Evolutionary conservation across 805 yeast genomes (phyloP), one percentile per base, ranked within the genome.

Genomic region (Osmozyma mogii): DNA sequence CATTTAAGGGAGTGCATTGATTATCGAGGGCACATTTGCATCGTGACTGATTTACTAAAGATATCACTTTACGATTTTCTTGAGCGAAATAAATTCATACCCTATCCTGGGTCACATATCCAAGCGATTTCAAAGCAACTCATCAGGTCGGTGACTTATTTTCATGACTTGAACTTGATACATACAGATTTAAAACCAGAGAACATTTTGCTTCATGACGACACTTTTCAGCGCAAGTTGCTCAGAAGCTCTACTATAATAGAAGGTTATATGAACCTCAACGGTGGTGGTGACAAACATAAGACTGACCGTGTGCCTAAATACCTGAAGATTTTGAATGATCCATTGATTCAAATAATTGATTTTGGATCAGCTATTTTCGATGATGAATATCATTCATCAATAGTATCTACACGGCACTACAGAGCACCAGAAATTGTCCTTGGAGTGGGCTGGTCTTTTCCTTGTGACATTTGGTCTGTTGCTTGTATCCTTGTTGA

Each of bases 121-220:
- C 96, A 84, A 58, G 82, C 85, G 3, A 77, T 92, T 36, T 79
- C 94, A 14, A 76, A 78, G 49, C 99, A 92, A 56, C 57, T 92
- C 34, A 65, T 92, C 14, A 67, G 87, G 39, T 79, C 92, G 0
- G 94, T 89, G 22, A 82, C 92, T 2, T 89, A 82, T 47, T 61
- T 92, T 38, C 99, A 92, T 54, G 95, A 84, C 47, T 64, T 92
- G 50, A 84, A 81, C 30, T 68, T 92, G 28, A 84, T 92, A 24
- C 99, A 92, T 56, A 92, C 99, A 0, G 99, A 92, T 54, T 66
- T 92, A 43, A 92, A 92, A 58, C 99, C 99, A 1, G 99, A 92
- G 54, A 92, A 92, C 52, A 82, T 92, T 24, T 56, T 92, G 19
- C 61, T 87, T 19, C 71, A 72, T 34, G 72, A 75, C 44, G 74